Base-by-base conservation (phyloP, 371 early-diverging fungal genomes). In the Saksenaea vasiformis region DNA sequence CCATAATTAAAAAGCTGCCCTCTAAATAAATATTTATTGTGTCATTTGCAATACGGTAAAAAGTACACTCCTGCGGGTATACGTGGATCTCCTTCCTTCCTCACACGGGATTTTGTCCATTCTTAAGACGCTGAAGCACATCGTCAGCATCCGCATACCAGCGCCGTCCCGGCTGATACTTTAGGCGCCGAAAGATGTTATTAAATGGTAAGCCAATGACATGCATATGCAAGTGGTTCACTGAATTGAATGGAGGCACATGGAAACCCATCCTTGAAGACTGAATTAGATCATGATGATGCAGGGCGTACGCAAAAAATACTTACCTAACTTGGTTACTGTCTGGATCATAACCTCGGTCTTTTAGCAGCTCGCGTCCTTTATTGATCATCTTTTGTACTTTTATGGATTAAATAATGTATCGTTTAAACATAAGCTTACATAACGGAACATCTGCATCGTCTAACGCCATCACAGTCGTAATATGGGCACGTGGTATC, bases 141-240 rank as follows among this genome's bases (percentile, higher is more conserved):
- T 47, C 34, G 7, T 61, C 24, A 8, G 67, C 72, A 22, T 75
- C 67, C 15, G 65, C 34, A 57, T 67, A 80, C 80, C 80, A 80
- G 24, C 61, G 65, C 27, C 55, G 62, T 9, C 68, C 69, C 15
- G 55, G 54, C 24, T 58, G 55, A 47, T 73, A 77, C 53, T 75
- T 77, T 14, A 57, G 55, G 9, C 58, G 59, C 26, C 67, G 74
- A 34, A 62, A 68, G 22, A 54, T 54, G 61, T 70, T 78, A 56
- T 66, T 70, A 51, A 82, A 89, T 3, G 89, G 89, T 51, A 69
- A 62, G 0, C 70, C 86, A 36, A 87, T 71, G 8, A 75, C 83
- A 71, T 89, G 89, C 65, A 86, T 61, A 62, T 87, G 89, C 27
- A 89, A 60, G 72, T 89, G 89, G 24, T 76, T 54, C 11, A 89